These are phyloP conservation scores for Xylariomycetidae sp. DNA, from an alignment of 2,329 filamentous ascomycete species.

Conservation along the genomic window DNA sequence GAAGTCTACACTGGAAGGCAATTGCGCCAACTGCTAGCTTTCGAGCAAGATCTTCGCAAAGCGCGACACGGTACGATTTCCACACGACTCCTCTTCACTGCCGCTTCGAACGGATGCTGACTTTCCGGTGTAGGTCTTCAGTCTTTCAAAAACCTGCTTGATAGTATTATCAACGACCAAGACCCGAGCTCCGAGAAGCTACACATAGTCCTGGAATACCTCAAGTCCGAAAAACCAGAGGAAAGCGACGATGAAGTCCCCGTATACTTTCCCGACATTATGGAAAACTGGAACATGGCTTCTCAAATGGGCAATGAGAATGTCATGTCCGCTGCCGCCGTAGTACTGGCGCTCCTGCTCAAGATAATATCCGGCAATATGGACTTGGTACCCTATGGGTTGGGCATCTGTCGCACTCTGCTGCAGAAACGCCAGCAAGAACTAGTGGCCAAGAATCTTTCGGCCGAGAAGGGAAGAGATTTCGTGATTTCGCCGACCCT, in stretches of 20 bases:
- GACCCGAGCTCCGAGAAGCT: constrained; percentile 42
- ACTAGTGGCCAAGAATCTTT: constrained; percentile 71
- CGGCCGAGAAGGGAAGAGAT: constrained; percentile 75
- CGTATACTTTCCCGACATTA: constrained; percentile 68
- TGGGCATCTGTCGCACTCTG: constrained; percentile 74
- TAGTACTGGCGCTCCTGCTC: constrained; percentile 75
- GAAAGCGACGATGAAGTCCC: constrained; percentile 49
- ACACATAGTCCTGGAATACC: constrained; percentile 62
- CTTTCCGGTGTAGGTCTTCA: constrained; percentile 49
- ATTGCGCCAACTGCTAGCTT: constrained; percentile 60
- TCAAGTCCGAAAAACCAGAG: constrained; percentile 49
- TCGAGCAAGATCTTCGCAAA: constrained; percentile 63
- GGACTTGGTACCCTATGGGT: constrained; percentile 68
- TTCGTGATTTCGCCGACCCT: constrained; percentile 85
- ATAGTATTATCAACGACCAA: constrained; percentile 52
- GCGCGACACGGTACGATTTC: constrained; percentile 54
- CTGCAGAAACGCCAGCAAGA: constrained; percentile 77
- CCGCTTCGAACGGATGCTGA: constrained; percentile 6
- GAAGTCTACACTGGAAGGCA: constrained; percentile 60
- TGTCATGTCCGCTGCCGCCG: constrained; percentile 72
- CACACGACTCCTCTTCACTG: too few relatives aligned
- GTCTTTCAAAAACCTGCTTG: constrained; percentile 65
- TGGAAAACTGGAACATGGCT: constrained; percentile 84
- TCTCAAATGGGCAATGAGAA: constrained; percentile 73
- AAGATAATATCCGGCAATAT: constrained; percentile 69